Evolutionary conservation across 1,139 yeast genomes (phyloP).

Genomic region (Debaryomyces udenii): DNA sequence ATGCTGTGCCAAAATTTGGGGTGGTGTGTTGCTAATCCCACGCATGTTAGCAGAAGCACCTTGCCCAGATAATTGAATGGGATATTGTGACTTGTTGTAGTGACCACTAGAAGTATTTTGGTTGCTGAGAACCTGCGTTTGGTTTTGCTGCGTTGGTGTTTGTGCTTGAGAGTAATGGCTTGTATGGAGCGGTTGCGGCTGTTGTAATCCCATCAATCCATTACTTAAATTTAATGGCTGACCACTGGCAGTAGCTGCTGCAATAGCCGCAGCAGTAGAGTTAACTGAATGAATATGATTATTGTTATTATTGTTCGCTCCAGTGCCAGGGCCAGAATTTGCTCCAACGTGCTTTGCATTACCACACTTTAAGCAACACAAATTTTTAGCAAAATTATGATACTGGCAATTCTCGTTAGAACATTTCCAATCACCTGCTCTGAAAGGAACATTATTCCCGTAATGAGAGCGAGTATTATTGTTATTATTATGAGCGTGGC

Average conservation of each 20-base stretch:
- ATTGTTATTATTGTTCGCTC: slow-evolving; percentile 9
- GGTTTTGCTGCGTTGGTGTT: slow-evolving; percentile 10
- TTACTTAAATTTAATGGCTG: slow-evolving; percentile 45
- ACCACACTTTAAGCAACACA: slow-evolving; percentile 86
- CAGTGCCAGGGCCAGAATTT: slow-evolving; percentile 22
- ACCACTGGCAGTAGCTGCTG: slow-evolving; percentile 58
- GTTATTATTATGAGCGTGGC: slow-evolving; percentile 18
- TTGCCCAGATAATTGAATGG: slow-evolving; percentile 13
- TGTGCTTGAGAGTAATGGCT: slow-evolving; percentile 14
- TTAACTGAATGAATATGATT: slow-evolving; percentile 37
- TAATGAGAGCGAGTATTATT: slow-evolving; percentile 24
- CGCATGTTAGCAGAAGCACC: slow-evolving; percentile 17
- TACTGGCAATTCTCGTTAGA: slow-evolving; percentile 74
- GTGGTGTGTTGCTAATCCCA: slow-evolving; percentile 25
- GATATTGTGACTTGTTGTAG: slow-evolving; percentile 11
- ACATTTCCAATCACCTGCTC: slow-evolving; percentile 98
- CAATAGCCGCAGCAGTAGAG: slow-evolving; percentile 54
- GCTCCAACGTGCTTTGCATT: slow-evolving; percentile 64
- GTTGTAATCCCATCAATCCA: slow-evolving; percentile 32
- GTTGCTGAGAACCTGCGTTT: slow-evolving; percentile 5
- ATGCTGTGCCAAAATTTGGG: slow-evolving; percentile 23
- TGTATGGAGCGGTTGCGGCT: slow-evolving; percentile 32
- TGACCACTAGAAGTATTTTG: slow-evolving; percentile 5
- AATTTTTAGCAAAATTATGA: slow-evolving; percentile 92
- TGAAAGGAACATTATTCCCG: slow-evolving; percentile 70